Conservation (phyloP, 176 grass and related monocot species). For the Otatea glauca region DNA sequence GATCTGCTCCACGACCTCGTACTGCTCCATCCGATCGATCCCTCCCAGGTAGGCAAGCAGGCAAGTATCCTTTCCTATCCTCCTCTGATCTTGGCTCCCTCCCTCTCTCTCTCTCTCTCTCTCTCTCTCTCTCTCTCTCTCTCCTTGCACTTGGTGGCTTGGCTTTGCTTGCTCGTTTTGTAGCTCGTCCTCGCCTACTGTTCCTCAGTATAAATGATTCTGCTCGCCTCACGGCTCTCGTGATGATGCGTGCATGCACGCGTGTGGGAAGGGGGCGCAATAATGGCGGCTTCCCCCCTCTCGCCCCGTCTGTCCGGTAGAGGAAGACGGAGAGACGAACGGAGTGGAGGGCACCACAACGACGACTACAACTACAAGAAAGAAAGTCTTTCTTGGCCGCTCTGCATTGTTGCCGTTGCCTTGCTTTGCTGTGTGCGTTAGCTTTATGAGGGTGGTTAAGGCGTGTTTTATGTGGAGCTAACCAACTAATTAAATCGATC, state of each 20-base stretch:
- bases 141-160: not conserved
- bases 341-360: not conserved
- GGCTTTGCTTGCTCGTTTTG: not conserved
- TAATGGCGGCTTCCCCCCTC: slow-evolving; percentile 30
- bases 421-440: not conserved
- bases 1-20: slow-evolving; percentile 88
- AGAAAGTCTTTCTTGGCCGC: not conserved
- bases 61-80: not conserved
- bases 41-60: not conserved
- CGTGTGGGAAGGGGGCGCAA: slow-evolving; percentile 27
- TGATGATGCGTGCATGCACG: slow-evolving; percentile 20
- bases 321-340: not conserved
- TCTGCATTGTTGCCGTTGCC: not conserved
- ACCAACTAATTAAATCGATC: slow-evolving; percentile 17
- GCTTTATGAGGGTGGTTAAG: slow-evolving; percentile 3
- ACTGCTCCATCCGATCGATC: slow-evolving; percentile 56
- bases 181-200: not conserved
- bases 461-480: slow-evolving; percentile 30
- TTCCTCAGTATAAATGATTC: slow-evolving; percentile 2
- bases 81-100: not conserved
- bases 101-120: not conserved
- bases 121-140: not conserved
- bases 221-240: not conserved
- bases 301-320: not conserved
- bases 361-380: not conserved